Base-by-base conservation (phyloP, 495 filamentous ascomycete species). In the Aspergillus affinis region DNA sequence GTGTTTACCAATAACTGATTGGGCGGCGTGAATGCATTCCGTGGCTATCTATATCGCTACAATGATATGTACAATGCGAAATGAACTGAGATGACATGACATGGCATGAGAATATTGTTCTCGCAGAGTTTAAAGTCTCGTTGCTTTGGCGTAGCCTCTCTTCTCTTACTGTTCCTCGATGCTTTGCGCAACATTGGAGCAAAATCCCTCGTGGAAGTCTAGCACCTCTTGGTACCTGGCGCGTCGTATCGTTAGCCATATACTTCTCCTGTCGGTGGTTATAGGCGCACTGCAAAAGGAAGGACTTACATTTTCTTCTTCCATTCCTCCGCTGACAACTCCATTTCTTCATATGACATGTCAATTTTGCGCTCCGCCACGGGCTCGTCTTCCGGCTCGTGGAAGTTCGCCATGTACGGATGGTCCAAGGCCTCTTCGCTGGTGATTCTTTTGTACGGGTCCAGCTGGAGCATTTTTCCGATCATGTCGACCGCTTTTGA, bases 291-390 rank as follows among this genome's bases (percentile, higher is more conserved):
- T 12, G 19, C 15, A 15, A 13, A 8, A 2, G n/a, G n/a, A n/a
- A 48, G 29, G 19, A 63, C 71, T 66, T 82, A 97, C 93, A 98
- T 98, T 93, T 96, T 97, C 70, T 97, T 96, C 77, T 97, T 97
- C 93, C 93, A 98, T 19, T 93, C 96, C 68, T 98, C 93, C 32
- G 97, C 90, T 0, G 93, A 93, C 57, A 98, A 75, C 77, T 97
- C 93, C 41, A 92, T 92, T 69, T 98, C 92, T 72, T 96, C 97
- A 77, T 97, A 97, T 18, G 91, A 95, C 93, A 93, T 97, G 72
- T 98, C 93, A 69, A 98, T 97, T 77, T 93, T 96, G 80, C 96
- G 91, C 57, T 93, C 90, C 23, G 93, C 90, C 6, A 90, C 88
- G 4, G 93, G 93, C 77, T 98, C 93, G 69, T 98, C 93, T 9